Evolutionary conservation across 495 filamentous ascomycete genomes (phyloP).

Genomic region (Rhizodiscina lignyota): DNA sequence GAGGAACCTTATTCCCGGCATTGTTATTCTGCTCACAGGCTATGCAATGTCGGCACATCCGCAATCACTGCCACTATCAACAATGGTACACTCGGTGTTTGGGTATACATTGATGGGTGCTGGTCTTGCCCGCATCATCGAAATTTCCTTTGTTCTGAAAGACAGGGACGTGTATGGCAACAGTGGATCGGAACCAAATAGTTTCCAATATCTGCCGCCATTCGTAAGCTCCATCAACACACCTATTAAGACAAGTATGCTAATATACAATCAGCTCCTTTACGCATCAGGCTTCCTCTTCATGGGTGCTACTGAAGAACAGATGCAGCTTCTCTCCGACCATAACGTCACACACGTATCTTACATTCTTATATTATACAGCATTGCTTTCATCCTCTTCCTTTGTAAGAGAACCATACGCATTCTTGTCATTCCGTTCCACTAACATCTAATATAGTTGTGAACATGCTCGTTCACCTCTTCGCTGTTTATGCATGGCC

Average conservation of each 20-base stretch:
- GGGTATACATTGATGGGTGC: conserved; percentile 93
- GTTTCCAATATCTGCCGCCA: conserved; percentile 83
- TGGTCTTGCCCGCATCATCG: conserved; percentile 67
- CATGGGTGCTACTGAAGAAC: conserved; percentile 94
- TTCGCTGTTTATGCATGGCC: conserved; percentile 46
- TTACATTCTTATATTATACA: conserved; percentile 82
- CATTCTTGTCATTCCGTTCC: background rate
- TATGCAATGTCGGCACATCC: conserved; percentile 87
- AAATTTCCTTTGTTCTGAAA: conserved; percentile 72
- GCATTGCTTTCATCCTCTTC: conserved; percentile 77
- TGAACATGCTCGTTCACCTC: conserved; percentile 65
- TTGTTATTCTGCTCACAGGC: conserved; percentile 85
- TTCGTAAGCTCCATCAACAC: conserved; percentile 48
- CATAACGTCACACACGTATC: conserved; percentile 73
- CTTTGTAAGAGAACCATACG: conserved; percentile 48
- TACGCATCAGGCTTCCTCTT: conserved; percentile 92
- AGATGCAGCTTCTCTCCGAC: conserved; percentile 59
- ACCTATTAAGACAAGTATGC: conserved; percentile 4
- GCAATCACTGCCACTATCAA: conserved; percentile 65
- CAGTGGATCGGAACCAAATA: conserved; percentile 52
- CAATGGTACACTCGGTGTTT: conserved; percentile 80
- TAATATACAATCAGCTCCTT: conserved; percentile 41
- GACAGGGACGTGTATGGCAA: conserved; percentile 44
- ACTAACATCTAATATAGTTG: conserved; percentile 27
- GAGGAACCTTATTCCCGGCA: conserved; percentile 80